Percentiles rank a stretch among this genome's conserved stretches.
Evolutionary conservation across 345 rosid species (phyloP).

Genomic region (Pistacia vera): DNA sequence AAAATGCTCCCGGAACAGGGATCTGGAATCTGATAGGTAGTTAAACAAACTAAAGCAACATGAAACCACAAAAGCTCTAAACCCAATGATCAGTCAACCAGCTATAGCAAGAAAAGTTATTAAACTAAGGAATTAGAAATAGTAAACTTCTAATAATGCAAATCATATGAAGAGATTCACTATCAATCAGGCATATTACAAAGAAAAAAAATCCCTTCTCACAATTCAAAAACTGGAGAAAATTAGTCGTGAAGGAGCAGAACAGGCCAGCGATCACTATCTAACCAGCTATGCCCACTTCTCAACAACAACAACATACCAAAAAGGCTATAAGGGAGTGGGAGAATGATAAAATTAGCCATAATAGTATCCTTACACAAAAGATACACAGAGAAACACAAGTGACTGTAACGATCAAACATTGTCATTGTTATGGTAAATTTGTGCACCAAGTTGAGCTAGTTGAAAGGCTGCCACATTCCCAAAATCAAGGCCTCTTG

Average conservation of each 20-base stretch:
- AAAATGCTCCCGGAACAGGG: slow-evolving; percentile 1
- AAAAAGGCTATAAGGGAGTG: background rate
- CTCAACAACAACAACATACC: background rate
- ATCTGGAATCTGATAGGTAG: slow-evolving; percentile 6
- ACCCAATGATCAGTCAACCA: background rate
- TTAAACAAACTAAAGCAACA: background rate
- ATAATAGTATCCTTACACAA: background rate
- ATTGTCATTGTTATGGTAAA: no score
- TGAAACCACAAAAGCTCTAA: background rate
- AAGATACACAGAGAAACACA: background rate
- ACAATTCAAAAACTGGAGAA: background rate
- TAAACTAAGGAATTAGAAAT: background rate
- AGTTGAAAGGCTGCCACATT: no score
- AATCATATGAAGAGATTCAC: background rate
- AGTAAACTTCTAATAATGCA: background rate
- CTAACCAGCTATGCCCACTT: background rate
- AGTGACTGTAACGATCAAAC: no score
- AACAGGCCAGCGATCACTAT: background rate
- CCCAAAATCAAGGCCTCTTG: no score
- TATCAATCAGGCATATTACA: background rate
- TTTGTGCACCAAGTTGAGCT: no score
- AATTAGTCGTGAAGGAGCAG: background rate
- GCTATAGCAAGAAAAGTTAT: background rate
- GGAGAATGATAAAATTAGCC: background rate
- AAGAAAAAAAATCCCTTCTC: no score